A percentile compares a stretch with the other conserved stretches of the same genome.
These are phyloP conservation scores for Fraxinus cuspidata DNA, from an alignment of 257 asterid genomes.

Conservation along the genomic window DNA sequence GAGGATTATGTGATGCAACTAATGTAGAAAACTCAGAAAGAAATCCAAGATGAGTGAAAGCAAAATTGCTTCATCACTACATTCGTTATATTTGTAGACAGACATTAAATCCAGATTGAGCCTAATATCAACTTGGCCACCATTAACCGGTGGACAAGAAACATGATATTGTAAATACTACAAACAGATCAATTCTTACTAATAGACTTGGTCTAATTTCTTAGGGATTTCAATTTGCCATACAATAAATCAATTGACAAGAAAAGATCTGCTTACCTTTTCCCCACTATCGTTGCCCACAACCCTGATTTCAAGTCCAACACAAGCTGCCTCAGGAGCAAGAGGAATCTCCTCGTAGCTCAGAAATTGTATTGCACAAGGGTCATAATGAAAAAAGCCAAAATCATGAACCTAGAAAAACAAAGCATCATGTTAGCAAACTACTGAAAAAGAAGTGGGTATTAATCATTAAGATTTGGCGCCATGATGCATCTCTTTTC, in stretches of 20 bases:
- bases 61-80: background rate
- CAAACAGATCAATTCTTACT: constrained; percentile 1
- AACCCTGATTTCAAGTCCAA: constrained; percentile 97
- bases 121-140: constrained; percentile 17
- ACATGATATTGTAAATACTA: constrained; percentile 1
- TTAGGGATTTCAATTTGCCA: constrained; percentile 11
- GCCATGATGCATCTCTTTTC: background rate
- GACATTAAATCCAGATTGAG: constrained; percentile 12
- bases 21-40: background rate
- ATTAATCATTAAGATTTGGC: background rate
- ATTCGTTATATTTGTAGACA: background rate
- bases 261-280: constrained; percentile 56
- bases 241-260: constrained; percentile 20
- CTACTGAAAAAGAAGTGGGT: background rate
- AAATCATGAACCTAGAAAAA: constrained; percentile 85
- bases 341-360: constrained; percentile 95
- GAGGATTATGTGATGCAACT: constrained; percentile 12
- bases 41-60: background rate
- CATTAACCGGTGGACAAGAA: constrained; percentile 10
- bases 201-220: constrained; percentile 1
- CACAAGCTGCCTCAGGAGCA: constrained; percentile 95
- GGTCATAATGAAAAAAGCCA: constrained; percentile 92
- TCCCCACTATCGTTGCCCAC: constrained; percentile 99
- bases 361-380: constrained; percentile 83
- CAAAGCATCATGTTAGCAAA: constrained; percentile 27